These are phyloP conservation scores for Scedosporium minutisporum DNA, from an alignment of 2,329 filamentous ascomycete species.

Conservation along the genomic window DNA sequence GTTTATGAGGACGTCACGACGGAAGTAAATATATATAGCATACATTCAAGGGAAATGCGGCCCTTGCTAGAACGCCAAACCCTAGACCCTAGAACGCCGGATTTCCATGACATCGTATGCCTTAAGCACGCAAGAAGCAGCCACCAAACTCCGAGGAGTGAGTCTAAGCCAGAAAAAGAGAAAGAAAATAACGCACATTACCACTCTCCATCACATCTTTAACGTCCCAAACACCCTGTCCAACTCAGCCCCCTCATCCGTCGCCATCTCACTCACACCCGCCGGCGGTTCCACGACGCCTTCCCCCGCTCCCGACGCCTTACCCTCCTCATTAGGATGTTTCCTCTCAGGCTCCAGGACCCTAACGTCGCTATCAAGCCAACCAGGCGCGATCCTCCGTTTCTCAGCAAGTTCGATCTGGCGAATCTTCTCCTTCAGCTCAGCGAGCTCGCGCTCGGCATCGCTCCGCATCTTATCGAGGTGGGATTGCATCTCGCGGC, in stretches of 20 bases:
- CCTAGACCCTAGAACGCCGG: no score
- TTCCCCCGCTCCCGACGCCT: background rate
- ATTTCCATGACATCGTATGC: no score
- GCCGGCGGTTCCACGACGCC: background rate
- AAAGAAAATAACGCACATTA: background rate
- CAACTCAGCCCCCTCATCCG: slow-evolving; percentile 44
- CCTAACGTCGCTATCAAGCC: slow-evolving; percentile 64
- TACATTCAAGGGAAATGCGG: no score
- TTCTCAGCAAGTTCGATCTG: slow-evolving; percentile 69
- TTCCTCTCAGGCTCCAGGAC: slow-evolving; percentile 58
- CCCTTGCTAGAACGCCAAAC: no score
- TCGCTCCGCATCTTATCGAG: slow-evolving; percentile 59
- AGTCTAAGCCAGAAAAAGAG: background rate
- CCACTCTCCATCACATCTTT: slow-evolving; percentile 16
- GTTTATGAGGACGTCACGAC: no score
- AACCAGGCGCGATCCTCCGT: slow-evolving; percentile 67
- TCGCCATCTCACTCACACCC: slow-evolving; percentile 10
- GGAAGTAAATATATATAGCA: no score
- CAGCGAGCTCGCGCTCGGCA: slow-evolving; percentile 55
- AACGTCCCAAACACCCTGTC: slow-evolving; percentile 48
- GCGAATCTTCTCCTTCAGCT: slow-evolving; percentile 58
- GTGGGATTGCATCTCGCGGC: slow-evolving; percentile 67
- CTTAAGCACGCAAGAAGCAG: background rate
- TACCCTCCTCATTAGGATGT: slow-evolving; percentile 16
- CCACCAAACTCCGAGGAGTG: no score